Percentiles rank a stretch among this genome's conserved stretches.
Evolutionary conservation across 352 stramenopile species (phyloP).

Genomic region (Globisporangium recalcitrans): DNA sequence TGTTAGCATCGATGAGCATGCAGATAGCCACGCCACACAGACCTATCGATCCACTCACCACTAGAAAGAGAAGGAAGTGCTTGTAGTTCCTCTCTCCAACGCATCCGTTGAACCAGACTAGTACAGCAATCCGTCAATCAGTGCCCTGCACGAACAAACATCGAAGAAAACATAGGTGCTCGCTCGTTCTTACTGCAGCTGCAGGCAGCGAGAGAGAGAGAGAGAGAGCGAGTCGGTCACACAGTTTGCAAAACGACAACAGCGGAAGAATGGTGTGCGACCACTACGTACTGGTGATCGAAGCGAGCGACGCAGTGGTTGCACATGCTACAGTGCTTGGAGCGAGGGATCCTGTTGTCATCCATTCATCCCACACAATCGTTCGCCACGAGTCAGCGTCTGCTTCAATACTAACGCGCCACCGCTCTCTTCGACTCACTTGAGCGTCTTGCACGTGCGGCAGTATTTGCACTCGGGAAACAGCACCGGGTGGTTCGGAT

Average conservation of each 20-base stretch:
- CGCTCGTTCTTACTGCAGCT: slow-evolving; percentile 31
- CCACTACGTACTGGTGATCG: slow-evolving; percentile 77
- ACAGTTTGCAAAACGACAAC: neutral
- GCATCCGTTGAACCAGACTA: slow-evolving; percentile 84
- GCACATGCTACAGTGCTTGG: slow-evolving; percentile 88
- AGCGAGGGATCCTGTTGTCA: slow-evolving; percentile 58
- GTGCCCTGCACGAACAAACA: neutral
- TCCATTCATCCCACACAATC: too few relatives aligned
- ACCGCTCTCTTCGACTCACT: slow-evolving; percentile 54
- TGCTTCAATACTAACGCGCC: too few relatives aligned
- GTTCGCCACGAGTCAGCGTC: too few relatives aligned
- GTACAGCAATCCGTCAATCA: neutral
- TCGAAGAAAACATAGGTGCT: neutral
- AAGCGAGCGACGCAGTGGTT: slow-evolving; percentile 86
- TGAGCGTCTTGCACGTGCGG: slow-evolving; percentile 82
- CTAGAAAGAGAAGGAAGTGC: slow-evolving; percentile 59
- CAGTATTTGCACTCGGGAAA: slow-evolving; percentile 81
- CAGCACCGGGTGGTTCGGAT: slow-evolving; percentile 75
- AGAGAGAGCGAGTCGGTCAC: neutral
- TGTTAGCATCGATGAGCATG: neutral
- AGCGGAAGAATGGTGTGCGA: neutral
- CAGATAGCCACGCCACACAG: neutral
- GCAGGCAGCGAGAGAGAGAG: neutral
- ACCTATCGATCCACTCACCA: slow-evolving; percentile 21
- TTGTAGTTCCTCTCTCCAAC: slow-evolving; percentile 81